Evolutionary conservation across 192 early-diverging fungal species (phyloP).

Genomic region (Umbelopsis vinacea): DNA sequence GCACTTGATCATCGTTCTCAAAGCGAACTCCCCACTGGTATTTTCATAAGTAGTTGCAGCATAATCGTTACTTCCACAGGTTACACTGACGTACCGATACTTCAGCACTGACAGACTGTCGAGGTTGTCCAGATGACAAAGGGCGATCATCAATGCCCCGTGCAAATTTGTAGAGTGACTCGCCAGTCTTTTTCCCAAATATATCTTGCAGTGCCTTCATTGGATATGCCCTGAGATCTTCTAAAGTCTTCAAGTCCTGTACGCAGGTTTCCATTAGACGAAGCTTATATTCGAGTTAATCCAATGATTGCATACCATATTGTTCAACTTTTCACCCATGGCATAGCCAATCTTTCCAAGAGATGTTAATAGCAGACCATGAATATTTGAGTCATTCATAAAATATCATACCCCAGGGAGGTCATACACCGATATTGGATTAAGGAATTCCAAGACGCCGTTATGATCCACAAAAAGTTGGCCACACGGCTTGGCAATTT

Average conservation of each 20-base stretch:
- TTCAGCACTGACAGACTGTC: slow-evolving; percentile 84
- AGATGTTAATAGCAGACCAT: background rate
- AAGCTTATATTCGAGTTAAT: background rate
- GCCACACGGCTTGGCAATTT: slow-evolving; percentile 74
- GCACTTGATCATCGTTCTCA: slow-evolving; percentile 64
- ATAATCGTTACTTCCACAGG: background rate
- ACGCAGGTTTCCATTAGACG: no score
- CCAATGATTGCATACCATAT: slow-evolving; percentile 28
- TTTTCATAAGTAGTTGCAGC: background rate
- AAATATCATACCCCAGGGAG: slow-evolving; percentile 48
- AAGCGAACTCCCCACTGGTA: slow-evolving; percentile 84
- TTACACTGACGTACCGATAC: slow-evolving; percentile 52
- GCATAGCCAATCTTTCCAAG: slow-evolving; percentile 58
- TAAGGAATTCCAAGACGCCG: slow-evolving; percentile 27
- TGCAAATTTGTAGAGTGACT: slow-evolving; percentile 68
- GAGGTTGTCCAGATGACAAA: slow-evolving; percentile 63
- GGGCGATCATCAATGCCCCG: slow-evolving; percentile 76
- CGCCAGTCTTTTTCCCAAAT: slow-evolving; percentile 75
- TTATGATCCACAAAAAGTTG: slow-evolving; percentile 34
- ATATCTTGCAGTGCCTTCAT: slow-evolving; percentile 56
- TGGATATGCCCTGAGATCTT: slow-evolving; percentile 47
- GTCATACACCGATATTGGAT: slow-evolving; percentile 42
- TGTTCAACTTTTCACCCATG: slow-evolving; percentile 48
- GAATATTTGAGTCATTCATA: background rate
- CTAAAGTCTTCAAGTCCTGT: slow-evolving; percentile 44